A percentile compares a stretch with the other conserved stretches of the same genome.
Evolutionary conservation across 257 asterid species (phyloP).

Genomic region (Haberlea rhodopensis): DNA sequence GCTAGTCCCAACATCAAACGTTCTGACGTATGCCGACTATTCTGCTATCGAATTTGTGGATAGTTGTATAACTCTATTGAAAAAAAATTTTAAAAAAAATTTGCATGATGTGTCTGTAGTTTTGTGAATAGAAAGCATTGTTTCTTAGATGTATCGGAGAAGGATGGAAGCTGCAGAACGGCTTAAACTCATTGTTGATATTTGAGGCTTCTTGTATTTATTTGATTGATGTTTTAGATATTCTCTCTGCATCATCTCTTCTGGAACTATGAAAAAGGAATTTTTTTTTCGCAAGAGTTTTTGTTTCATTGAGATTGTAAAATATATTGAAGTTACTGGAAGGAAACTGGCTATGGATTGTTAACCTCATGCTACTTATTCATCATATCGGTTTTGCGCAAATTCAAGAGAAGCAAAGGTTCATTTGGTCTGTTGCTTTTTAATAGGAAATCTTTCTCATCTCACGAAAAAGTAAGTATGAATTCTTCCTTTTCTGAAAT

Average conservation of each 20-base stretch:
- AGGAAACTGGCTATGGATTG: not conserved
- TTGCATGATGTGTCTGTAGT: not conserved
- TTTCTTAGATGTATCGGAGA: not conserved
- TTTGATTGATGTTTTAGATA: not conserved
- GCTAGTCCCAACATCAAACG: not conserved
- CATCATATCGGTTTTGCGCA: not conserved
- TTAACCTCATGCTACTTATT: not conserved
- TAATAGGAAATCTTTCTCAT: too few species aligned
- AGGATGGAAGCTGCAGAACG: not conserved
- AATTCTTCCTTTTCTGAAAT: too few species aligned
- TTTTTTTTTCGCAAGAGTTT: not conserved
- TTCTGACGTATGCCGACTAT: not conserved
- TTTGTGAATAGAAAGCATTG: not conserved
- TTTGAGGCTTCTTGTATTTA: not conserved
- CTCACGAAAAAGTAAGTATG: too few species aligned
- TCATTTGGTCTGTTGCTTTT: too few species aligned
- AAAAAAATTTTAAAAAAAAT: too few species aligned
- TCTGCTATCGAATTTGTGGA: not conserved
- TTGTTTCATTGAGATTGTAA: not conserved
- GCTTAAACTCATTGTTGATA: not conserved
- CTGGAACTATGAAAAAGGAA: not conserved
- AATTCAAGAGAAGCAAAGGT: not conserved
- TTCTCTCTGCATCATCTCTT: not conserved
- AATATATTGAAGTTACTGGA: not conserved
- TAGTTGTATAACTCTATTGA: not conserved